phyloP scores from a whole-genome alignment of 371 early-diverging fungal species.

The Mortierella sp. region DNA sequence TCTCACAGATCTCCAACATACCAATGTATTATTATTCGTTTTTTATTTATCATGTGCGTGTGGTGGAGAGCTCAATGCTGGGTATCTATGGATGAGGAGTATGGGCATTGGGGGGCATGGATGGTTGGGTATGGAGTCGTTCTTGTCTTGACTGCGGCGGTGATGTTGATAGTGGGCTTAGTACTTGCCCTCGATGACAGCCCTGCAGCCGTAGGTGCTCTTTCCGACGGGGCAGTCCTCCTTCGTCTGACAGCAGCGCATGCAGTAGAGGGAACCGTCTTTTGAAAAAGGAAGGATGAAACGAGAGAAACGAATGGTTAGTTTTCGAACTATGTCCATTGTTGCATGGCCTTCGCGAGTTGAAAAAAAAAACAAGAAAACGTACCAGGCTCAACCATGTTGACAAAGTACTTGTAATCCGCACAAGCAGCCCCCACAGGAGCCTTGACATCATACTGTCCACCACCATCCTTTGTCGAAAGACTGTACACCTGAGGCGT shows the following conservation, averaged over 20 bases:
- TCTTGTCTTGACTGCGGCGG: not conserved
- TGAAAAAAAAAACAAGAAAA: too few species aligned
- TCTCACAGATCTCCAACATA: not conserved
- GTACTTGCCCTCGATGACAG: slow-evolving; percentile 13
- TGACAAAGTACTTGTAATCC: slow-evolving; percentile 58
- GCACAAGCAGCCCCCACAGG: slow-evolving; percentile 53
- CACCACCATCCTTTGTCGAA: slow-evolving; percentile 51
- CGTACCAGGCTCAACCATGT: slow-evolving; percentile 60
- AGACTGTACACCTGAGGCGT: slow-evolving; percentile 40
- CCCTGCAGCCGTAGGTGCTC: slow-evolving; percentile 17
- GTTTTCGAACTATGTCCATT: too few species aligned
- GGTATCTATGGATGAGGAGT: not conserved
- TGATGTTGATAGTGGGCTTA: not conserved
- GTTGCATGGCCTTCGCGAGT: too few species aligned
- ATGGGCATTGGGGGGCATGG: not conserved
- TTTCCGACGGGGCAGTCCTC: slow-evolving; percentile 24
- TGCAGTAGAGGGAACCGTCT: slow-evolving; percentile 15
- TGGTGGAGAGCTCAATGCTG: not conserved
- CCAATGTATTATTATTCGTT: slow-evolving; percentile 1
- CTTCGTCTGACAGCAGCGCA: slow-evolving; percentile 20
- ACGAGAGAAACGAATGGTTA: not conserved
- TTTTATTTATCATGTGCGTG: not conserved
- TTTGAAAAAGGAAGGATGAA: not conserved
- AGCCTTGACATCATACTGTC: slow-evolving; percentile 59
- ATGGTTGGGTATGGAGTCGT: not conserved